Percentiles rank a stretch among this genome's conserved stretches.
These are phyloP conservation scores for Trapa bicornis DNA, from an alignment of 345 rosid species.

Conservation along the genomic window DNA sequence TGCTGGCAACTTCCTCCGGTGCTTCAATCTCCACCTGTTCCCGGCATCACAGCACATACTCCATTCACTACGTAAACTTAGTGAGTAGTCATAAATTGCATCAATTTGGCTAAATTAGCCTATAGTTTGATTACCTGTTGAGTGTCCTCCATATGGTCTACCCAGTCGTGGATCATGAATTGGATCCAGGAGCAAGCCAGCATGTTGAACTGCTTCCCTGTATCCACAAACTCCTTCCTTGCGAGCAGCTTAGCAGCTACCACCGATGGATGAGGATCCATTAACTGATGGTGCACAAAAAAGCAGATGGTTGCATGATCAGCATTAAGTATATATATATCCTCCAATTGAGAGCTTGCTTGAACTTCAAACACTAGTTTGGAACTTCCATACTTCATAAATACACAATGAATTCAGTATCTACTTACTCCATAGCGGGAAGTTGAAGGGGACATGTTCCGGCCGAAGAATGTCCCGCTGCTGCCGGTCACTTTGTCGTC, in stretches of 20 bases:
- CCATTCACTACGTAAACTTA: too few relatives aligned
- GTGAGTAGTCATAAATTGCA: too few relatives aligned
- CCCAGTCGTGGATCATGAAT: slow-evolving; percentile 87
- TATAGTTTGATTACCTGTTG: slow-evolving; percentile 26
- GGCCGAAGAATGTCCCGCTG: slow-evolving; percentile 48
- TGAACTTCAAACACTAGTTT: too few relatives aligned
- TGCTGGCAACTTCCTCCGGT: slow-evolving; percentile 37
- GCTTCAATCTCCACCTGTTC: slow-evolving; percentile 46
- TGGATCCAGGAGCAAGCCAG: slow-evolving; percentile 76
- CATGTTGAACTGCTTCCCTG: slow-evolving; percentile 60
- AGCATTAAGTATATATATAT: not conserved
- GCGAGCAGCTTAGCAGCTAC: slow-evolving; percentile 55
- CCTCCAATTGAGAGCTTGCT: not conserved
- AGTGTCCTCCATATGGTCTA: slow-evolving; percentile 68
- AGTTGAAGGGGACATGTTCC: slow-evolving; percentile 53
- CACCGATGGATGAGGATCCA: slow-evolving; percentile 70
- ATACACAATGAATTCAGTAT: too few relatives aligned
- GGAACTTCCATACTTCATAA: too few relatives aligned
- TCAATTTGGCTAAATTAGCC: too few relatives aligned
- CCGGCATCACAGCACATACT: not conserved
- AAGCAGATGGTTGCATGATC: not conserved
- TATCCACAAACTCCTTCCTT: slow-evolving; percentile 43
- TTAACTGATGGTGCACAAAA: slow-evolving; percentile 20
- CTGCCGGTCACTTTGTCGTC: slow-evolving; percentile 37
- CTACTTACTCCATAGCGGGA: slow-evolving; percentile 35